Evolutionary conservation across 495 filamentous ascomycete genomes (phyloP), one percentile per base, ranked within the genome.

Genomic region (Rhypophila decipiens): DNA sequence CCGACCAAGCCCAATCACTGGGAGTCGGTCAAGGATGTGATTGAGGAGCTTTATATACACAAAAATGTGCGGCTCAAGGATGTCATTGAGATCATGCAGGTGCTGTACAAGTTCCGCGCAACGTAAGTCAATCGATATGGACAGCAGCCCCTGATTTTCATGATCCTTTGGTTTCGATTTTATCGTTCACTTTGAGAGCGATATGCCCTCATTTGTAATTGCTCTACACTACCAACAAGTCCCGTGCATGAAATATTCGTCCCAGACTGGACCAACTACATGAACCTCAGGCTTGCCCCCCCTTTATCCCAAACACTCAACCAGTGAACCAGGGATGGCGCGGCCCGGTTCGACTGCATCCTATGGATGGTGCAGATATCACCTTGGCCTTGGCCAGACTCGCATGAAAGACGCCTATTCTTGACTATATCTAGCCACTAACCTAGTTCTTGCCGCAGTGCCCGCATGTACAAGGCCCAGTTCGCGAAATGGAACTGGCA

Each of bases 401-500:
- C n/a, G n/a, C n/a, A n/a, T n/a, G n/a, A n/a, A n/a, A n/a, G n/a
- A n/a, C n/a, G n/a, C n/a, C n/a, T n/a, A n/a, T n/a, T n/a, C n/a
- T n/a, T n/a, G n/a, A n/a, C n/a, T n/a, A n/a, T n/a, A n/a, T n/a
- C n/a, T n/a, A n/a, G n/a, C n/a, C n/a, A n/a, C n/a, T n/a, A n/a
- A n/a, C n/a, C n/a, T n/a, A n/a, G n/a, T n/a, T n/a, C n/a, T n/a
- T 24, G 8, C 0, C 3, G 2, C 24, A 55, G 52, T 7, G 22
- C 52, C 4, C 47, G 52, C 12, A 55, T 55, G 52, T 55, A 51
- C 48, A 55, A 55, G 15, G 47, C 52, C 12, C 52, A 55, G 40
- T 55, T 55, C 24, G 31, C 40, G 10, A 46, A 39, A 29, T 55
- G 52, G 52, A 38, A 47, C 24, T 55, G 52, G 52, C 47, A 51